Percentiles rank a stretch among this genome's conserved stretches.
These are phyloP conservation scores for Chrysanthemum lavandulifolium DNA, from an alignment of 129 eudicot species.

Conservation along the genomic window DNA sequence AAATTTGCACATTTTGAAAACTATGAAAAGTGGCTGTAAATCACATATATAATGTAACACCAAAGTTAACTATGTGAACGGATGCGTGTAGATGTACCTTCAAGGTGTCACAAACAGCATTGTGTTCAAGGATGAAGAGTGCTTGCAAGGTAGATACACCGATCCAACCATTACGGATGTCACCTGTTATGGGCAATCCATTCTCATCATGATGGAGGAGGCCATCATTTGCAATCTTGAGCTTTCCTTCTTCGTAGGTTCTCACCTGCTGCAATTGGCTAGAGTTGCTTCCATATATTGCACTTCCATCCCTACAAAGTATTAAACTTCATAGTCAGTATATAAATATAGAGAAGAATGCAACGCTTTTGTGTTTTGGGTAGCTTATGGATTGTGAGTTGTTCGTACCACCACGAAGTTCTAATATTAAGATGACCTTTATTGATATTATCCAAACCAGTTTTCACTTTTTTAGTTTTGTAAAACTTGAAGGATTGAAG, in stretches of 20 bases:
- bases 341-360: background rate
- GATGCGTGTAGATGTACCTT: slow-evolving; percentile 29
- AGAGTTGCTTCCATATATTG: background rate
- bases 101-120: slow-evolving; percentile 51
- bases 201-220: slow-evolving; percentile 8
- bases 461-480: slow-evolving; percentile 38
- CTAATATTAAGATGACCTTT: too few relatives aligned
- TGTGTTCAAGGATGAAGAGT: slow-evolving; percentile 33
- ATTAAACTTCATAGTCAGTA: too few relatives aligned
- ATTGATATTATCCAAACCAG: slow-evolving; percentile 19
- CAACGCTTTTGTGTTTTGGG: too few relatives aligned
- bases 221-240: too few relatives aligned
- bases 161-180: slow-evolving; percentile 50
- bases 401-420: slow-evolving; percentile 49
- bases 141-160: slow-evolving; percentile 39
- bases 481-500: slow-evolving; percentile 46
- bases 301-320: slow-evolving; percentile 41
- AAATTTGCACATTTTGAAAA: too few relatives aligned
- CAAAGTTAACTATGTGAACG: background rate
- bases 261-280: slow-evolving; percentile 31
- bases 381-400: background rate
- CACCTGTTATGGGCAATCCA: slow-evolving; percentile 38
- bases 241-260: slow-evolving; percentile 52
- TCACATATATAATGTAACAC: too few relatives aligned
- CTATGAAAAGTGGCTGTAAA: too few relatives aligned